phyloP scores from a whole-genome alignment of 164 flowering plant genomes.

The Magnolia kwangsiensis region DNA sequence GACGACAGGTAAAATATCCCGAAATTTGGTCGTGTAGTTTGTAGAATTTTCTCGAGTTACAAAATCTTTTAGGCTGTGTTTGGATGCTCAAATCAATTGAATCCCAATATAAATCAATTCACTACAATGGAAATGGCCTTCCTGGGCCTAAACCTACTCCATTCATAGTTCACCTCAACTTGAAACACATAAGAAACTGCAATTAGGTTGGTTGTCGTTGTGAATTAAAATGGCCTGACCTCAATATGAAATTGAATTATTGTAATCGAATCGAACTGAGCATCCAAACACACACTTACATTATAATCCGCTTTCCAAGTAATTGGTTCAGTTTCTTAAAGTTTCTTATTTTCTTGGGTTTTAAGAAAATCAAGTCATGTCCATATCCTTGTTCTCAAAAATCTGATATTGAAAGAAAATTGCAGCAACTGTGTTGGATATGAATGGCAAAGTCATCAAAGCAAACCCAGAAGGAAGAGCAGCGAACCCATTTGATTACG shows the following conservation, averaged over 20 bases:
- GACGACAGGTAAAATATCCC: conserved; percentile 65
- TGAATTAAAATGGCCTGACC: too few relatives aligned
- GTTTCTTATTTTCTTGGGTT: neutral
- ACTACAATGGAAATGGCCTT: neutral
- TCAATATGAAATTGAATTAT: too few relatives aligned
- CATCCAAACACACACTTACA: neutral
- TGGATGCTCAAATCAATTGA: neutral
- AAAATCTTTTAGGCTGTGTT: neutral
- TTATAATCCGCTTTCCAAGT: neutral
- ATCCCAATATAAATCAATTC: neutral
- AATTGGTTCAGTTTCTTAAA: neutral
- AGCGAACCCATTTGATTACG: conserved; percentile 68
- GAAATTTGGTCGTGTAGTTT: neutral
- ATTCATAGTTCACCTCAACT: neutral
- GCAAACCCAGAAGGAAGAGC: conserved; percentile 60
- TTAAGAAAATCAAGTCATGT: too few relatives aligned
- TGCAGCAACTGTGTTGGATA: conserved; percentile 60
- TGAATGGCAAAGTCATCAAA: conserved; percentile 41
- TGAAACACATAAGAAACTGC: neutral
- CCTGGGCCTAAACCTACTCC: too few relatives aligned
- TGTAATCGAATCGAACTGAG: neutral
- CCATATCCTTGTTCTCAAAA: conserved; percentile 7
- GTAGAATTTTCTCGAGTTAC: neutral
- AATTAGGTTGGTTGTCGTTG: too few relatives aligned
- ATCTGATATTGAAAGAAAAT: conserved; percentile 13